Conservation (phyloP, 306 rosid genomes). For the Lathyrus tuberosus region DNA sequence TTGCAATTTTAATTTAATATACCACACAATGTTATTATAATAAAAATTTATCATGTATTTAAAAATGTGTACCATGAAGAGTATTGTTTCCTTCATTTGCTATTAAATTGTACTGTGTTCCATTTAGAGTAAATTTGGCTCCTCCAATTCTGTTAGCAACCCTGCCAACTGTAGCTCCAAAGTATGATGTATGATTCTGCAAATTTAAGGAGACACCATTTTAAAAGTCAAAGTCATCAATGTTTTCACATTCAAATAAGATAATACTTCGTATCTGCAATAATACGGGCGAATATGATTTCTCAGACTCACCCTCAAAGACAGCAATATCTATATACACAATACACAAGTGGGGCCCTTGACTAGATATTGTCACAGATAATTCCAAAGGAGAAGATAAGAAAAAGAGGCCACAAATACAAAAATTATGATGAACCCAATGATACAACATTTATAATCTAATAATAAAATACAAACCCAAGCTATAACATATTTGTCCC, state of each 20-base stretch:
- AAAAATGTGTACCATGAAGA: constrained; percentile 63
- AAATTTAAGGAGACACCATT: background rate
- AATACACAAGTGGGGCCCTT: background rate
- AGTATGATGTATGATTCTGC: constrained; percentile 66
- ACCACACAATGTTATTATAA: background rate
- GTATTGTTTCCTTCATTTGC: constrained; percentile 74
- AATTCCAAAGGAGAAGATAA: background rate
- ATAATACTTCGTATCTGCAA: no score
- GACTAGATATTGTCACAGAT: background rate
- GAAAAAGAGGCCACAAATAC: background rate
- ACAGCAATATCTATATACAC: no score
- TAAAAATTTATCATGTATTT: background rate
- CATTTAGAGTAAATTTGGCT: constrained; percentile 72
- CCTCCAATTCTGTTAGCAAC: constrained; percentile 87
- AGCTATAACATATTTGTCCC: background rate
- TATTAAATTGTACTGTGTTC: constrained; percentile 64
- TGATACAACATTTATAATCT: background rate
- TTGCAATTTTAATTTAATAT: background rate
- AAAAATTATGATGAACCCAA: no score
- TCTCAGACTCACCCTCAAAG: no score
- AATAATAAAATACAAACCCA: background rate
- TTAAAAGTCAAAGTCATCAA: no score
- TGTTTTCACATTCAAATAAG: no score
- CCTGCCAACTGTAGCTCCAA: constrained; percentile 80
- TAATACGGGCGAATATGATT: no score